Percentiles rank a stretch among this genome's conserved stretches.
Conservation (phyloP, 202 grass and related monocot species). For the Hordeum pubiflorum region DNA sequence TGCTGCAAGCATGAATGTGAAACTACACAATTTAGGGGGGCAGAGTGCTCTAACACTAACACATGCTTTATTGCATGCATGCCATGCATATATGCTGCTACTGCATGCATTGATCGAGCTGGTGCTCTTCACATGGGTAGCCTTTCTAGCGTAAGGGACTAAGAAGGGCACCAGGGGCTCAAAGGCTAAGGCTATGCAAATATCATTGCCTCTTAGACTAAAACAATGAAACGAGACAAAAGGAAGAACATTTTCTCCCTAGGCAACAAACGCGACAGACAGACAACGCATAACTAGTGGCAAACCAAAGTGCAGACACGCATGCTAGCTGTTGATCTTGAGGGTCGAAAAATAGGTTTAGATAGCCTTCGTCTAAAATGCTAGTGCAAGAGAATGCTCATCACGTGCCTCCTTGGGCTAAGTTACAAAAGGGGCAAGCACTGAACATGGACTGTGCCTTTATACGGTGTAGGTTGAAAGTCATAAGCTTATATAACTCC, state of each 20-base stretch:
- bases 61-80: slow-evolving; percentile 47
- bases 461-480: background rate
- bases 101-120: slow-evolving; percentile 26
- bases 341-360: background rate
- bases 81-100: slow-evolving; percentile 21
- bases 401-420: background rate
- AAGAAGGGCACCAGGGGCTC: slow-evolving; percentile 41
- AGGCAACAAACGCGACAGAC: slow-evolving; percentile 20
- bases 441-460: background rate
- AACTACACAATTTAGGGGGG: slow-evolving; percentile 16
- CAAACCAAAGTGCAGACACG: slow-evolving; percentile 1
- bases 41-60: slow-evolving; percentile 44
- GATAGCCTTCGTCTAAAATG: slow-evolving; percentile 13
- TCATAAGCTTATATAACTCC: background rate
- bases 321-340: slow-evolving; percentile 19
- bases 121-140: slow-evolving; percentile 51
- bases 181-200: slow-evolving; percentile 41
- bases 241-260: background rate
- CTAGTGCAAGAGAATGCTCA: slow-evolving; percentile 1
- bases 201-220: slow-evolving; percentile 48
- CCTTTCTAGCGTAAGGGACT: slow-evolving; percentile 22
- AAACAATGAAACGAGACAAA: background rate
- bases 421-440: background rate
- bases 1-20: slow-evolving; percentile 24
- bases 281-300: slow-evolving; percentile 15